Conservation (phyloP, 2,329 filamentous ascomycete genomes). For the Sclerotinia minor region DNA sequence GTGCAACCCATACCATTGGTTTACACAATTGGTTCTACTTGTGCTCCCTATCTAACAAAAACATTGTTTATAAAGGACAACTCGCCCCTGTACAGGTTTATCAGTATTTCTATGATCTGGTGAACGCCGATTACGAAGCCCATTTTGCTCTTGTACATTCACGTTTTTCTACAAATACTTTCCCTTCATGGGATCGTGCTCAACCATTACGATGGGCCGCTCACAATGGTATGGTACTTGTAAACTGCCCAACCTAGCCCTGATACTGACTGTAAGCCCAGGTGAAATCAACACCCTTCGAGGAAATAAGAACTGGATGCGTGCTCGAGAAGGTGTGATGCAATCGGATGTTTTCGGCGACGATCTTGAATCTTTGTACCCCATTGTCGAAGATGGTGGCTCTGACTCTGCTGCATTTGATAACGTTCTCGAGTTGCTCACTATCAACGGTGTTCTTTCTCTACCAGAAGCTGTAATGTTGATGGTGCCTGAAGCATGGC, state of each 20-base stretch:
- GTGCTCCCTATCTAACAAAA: conserved; percentile 92
- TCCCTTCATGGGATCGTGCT: conserved; percentile 96
- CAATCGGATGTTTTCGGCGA: conserved; percentile 90
- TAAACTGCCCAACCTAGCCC: conserved; percentile 35
- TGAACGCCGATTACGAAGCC: conserved; percentile 95
- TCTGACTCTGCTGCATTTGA: conserved; percentile 97
- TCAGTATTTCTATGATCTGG: conserved; percentile 95
- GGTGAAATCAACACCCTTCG: conserved; percentile 94
- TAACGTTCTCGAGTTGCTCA: conserved; percentile 90
- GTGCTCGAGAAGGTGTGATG: conserved; percentile 91
- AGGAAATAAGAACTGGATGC: conserved; percentile 99
- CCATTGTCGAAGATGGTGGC: conserved; percentile 93
- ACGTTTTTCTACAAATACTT: conserved; percentile 97
- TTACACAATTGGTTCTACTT: conserved; percentile 99
- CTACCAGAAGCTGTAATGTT: conserved; percentile 96
- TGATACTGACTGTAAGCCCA: conserved; percentile 41
- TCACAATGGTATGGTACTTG: conserved; percentile 71
- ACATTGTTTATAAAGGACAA: conserved; percentile 99
- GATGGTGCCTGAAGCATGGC: conserved; percentile 98
- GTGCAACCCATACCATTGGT: conserved; percentile 89
- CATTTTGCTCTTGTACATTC: conserved; percentile 97
- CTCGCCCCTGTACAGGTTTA: conserved; percentile 93
- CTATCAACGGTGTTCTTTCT: conserved; percentile 93
- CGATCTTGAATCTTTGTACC: conserved; percentile 86
- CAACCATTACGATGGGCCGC: conserved; percentile 95